Evolutionary conservation across 441 rosid genomes (phyloP).

Genomic region (Croton laevigatus): DNA sequence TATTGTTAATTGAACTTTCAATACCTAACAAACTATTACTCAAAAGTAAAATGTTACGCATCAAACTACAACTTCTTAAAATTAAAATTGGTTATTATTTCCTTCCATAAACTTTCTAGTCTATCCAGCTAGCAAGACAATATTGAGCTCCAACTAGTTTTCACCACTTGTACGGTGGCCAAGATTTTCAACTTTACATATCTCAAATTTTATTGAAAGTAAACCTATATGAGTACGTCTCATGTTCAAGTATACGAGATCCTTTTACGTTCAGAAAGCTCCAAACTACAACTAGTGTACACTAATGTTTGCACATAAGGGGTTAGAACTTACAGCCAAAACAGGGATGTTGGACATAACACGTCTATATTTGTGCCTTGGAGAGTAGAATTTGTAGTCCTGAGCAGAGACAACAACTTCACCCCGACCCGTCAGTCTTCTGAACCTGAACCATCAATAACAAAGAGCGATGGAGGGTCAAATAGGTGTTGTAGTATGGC

Average conservation of each 20-base stretch:
- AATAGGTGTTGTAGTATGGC: neutral
- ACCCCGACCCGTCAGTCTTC: constrained; percentile 72
- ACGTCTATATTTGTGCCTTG: constrained; percentile 85
- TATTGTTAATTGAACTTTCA: too few relatives aligned
- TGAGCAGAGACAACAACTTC: constrained; percentile 71
- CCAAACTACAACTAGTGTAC: constrained; percentile 7
- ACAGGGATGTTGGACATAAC: constrained; percentile 45
- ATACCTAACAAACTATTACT: too few relatives aligned
- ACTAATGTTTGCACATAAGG: constrained; percentile 31
- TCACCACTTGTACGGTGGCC: neutral
- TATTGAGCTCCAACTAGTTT: neutral
- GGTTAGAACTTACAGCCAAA: constrained; percentile 53
- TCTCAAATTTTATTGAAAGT: too few relatives aligned
- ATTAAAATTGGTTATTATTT: too few relatives aligned
- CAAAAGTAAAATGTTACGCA: too few relatives aligned
- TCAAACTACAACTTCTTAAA: too few relatives aligned
- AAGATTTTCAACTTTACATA: too few relatives aligned
- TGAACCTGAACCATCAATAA: constrained; percentile 59
- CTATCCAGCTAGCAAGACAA: neutral
- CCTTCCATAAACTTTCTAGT: neutral
- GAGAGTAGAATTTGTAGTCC: constrained; percentile 87
- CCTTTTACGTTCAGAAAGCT: constrained; percentile 11
- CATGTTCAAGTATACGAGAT: neutral
- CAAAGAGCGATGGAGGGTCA: constrained; percentile 6
- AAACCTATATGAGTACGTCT: neutral